These are phyloP conservation scores for Cordyceps fumosorosea DNA, from an alignment of 2,329 filamentous ascomycete genomes.

Conservation along the genomic window DNA sequence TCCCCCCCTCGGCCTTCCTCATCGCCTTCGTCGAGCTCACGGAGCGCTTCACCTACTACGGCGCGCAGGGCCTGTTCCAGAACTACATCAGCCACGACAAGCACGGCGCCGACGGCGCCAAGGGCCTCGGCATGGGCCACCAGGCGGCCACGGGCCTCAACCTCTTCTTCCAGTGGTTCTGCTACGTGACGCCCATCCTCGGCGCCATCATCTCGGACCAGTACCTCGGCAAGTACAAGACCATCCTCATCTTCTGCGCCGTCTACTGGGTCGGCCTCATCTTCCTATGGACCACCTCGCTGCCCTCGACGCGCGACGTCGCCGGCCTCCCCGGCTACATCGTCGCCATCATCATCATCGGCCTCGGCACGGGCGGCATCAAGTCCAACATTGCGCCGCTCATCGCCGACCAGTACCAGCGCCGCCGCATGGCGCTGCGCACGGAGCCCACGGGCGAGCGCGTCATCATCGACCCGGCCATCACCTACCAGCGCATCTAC, in stretches of 20 bases:
- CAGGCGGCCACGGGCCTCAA: constrained; percentile 48
- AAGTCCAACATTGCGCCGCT: constrained; percentile 56
- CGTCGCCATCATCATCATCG: constrained; percentile 54
- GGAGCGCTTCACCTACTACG: constrained; percentile 55
- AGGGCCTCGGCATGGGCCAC: constrained; percentile 49
- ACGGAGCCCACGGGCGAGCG: constrained; percentile 44
- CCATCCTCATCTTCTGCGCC: constrained; percentile 50
- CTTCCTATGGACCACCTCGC: constrained; percentile 46
- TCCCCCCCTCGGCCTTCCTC: constrained; percentile 49
- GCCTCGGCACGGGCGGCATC: constrained; percentile 61
- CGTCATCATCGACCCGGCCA: constrained; percentile 60
- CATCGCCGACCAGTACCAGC: constrained; percentile 61
- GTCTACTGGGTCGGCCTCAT: constrained; percentile 53
- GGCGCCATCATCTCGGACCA: constrained; percentile 52
- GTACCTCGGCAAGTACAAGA: constrained; percentile 55
- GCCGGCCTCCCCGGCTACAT: constrained; percentile 45
- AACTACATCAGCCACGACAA: constrained; percentile 42
- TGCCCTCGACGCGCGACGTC: constrained; percentile 30
- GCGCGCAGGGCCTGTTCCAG: constrained; percentile 47
- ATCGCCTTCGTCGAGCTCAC: constrained; percentile 49
- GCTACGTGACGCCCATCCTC: constrained; percentile 35
- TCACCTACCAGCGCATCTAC: constrained; percentile 63
- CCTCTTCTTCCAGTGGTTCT: constrained; percentile 50
- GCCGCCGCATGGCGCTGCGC: constrained; percentile 42
- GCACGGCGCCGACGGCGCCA: constrained; percentile 32